These are phyloP conservation scores for Lactarius hatsudake DNA, from an alignment of 768 basidiomycete genomes.

Conservation along the genomic window DNA sequence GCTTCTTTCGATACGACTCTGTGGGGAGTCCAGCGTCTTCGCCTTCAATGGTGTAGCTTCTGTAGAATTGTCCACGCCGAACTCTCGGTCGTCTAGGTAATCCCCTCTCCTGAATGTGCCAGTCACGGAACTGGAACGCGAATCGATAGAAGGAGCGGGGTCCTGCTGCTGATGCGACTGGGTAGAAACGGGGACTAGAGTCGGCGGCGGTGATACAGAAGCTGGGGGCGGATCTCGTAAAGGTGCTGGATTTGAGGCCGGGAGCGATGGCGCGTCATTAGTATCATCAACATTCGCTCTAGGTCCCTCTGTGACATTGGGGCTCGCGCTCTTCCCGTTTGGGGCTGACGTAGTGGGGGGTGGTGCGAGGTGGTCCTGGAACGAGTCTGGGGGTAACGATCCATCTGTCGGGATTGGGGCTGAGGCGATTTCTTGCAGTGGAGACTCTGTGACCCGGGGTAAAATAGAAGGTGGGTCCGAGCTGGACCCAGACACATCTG, in stretches of 20 bases:
- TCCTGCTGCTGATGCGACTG: conserved; percentile 11
- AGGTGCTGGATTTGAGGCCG: neutral
- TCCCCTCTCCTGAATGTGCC: conserved; percentile 25
- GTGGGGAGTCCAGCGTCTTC: conserved; percentile 19
- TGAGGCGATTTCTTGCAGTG: conserved; percentile 7
- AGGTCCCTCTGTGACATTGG: neutral
- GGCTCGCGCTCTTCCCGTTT: neutral
- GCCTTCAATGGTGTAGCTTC: conserved; percentile 30
- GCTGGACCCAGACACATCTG: conserved; percentile 20
- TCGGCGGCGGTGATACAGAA: conserved; percentile 2
- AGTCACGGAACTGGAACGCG: conserved; percentile 19
- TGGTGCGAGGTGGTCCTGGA: neutral
- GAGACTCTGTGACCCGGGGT: conserved; percentile 19
- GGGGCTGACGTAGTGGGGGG: neutral
- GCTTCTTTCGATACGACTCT: conserved; percentile 42
- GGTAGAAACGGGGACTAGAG: neutral
- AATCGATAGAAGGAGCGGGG: neutral
- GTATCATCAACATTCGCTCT: neutral
- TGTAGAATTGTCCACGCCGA: conserved; percentile 30
- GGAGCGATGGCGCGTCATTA: neutral
- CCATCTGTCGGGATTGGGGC: neutral
- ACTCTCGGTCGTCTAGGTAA: conserved; percentile 31
- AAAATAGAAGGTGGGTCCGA: conserved; percentile 5
- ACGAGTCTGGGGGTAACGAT: neutral
- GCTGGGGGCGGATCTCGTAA: neutral